Conservation (phyloP, 768 basidiomycete species). For the Tulasnella sp. region DNA sequence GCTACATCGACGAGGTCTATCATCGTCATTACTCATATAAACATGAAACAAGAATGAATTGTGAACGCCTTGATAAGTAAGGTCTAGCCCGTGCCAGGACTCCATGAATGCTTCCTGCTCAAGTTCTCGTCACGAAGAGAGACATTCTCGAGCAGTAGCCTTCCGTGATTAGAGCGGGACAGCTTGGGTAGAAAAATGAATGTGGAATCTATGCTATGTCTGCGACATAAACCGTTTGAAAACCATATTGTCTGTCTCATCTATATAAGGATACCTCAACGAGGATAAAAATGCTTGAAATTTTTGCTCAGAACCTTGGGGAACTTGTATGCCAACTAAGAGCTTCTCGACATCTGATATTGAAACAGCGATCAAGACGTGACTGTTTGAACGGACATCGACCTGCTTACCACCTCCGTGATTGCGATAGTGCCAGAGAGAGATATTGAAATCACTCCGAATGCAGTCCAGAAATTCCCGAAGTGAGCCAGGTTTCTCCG, state of each 20-base stretch:
- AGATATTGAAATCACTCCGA: conserved; percentile 85
- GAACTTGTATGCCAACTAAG: conserved; percentile 86
- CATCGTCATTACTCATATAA: too few species aligned
- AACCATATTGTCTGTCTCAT: conserved; percentile 82
- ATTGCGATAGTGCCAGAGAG: conserved; percentile 94
- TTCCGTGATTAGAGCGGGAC: too few species aligned
- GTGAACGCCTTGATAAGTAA: too few species aligned
- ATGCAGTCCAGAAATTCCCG: conserved; percentile 79
- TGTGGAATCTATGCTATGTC: too few species aligned
- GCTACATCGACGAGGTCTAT: too few species aligned
- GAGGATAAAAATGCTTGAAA: conserved; percentile 68
- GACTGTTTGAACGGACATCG: neutral
- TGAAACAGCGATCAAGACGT: neutral
- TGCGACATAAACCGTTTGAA: conserved; percentile 67
- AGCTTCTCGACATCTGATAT: conserved; percentile 69
- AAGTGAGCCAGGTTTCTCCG: conserved; percentile 82
- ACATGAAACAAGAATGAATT: too few species aligned
- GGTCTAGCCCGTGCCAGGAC: too few species aligned
- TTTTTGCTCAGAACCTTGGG: conserved; percentile 44
- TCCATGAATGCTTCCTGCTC: too few species aligned
- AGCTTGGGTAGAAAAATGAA: too few species aligned
- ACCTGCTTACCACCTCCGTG: conserved; percentile 76
- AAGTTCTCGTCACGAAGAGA: too few species aligned
- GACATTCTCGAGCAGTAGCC: too few species aligned
- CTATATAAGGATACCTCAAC: conserved; percentile 77